Percentiles rank a stretch among this genome's conserved stretches.
Conservation (phyloP, 2,329 filamentous ascomycete species). For the Bipolaris oryzae region DNA sequence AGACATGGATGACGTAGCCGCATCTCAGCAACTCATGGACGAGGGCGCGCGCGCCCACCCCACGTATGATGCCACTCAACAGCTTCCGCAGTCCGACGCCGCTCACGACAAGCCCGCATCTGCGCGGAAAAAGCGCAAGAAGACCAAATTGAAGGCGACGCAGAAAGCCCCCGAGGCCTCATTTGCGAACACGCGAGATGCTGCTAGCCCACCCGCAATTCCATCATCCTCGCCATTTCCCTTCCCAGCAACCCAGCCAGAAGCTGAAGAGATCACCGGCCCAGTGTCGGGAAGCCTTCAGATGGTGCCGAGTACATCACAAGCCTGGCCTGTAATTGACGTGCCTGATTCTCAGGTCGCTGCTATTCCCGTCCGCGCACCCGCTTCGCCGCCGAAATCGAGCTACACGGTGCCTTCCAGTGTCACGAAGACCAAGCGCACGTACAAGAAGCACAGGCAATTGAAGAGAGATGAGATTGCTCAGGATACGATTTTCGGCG, state of each 20-base stretch:
- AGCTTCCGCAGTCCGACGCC: background rate
- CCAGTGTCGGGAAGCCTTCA: background rate
- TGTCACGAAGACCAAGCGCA: constrained; percentile 9
- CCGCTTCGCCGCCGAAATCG: constrained; percentile 12
- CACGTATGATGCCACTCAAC: background rate
- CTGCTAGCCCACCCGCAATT: background rate
- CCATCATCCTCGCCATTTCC: constrained; percentile 12
- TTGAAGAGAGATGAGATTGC: background rate
- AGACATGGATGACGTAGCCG: constrained; percentile 26
- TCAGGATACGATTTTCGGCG: background rate
- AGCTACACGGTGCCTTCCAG: constrained; percentile 14
- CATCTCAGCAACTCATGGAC: constrained; percentile 29
- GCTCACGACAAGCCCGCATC: background rate
- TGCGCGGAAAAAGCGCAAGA: constrained; percentile 4
- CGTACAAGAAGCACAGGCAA: constrained; percentile 10
- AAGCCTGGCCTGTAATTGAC: constrained; percentile 9
- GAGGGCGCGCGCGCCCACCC: constrained; percentile 12
- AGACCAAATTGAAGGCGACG: background rate
- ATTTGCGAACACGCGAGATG: background rate
- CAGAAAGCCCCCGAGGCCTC: background rate
- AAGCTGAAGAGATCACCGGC: background rate
- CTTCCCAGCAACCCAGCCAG: constrained; percentile 10
- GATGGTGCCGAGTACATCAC: background rate
- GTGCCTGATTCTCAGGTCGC: constrained; percentile 22
- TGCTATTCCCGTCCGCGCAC: background rate